Evolutionary conservation across 169 alveolate genomes (phyloP).

Genomic region (Eimeria sp.): DNA sequence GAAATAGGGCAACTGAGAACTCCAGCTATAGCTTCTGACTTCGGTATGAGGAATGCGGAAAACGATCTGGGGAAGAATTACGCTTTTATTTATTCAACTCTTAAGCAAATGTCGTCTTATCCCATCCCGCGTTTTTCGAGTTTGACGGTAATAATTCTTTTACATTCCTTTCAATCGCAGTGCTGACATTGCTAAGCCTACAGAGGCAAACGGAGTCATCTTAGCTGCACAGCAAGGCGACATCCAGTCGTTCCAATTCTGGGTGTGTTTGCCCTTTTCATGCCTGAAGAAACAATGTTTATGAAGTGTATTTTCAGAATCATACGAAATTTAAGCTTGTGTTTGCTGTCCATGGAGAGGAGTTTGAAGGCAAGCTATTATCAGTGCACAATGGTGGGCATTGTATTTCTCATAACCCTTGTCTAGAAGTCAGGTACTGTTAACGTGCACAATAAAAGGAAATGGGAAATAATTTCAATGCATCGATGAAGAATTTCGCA

Average conservation of each 20-base stretch:
- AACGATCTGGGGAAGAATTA: not conserved
- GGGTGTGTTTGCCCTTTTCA: conserved; percentile 32
- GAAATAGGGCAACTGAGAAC: conserved; percentile 54
- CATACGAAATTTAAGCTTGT: conserved; percentile 67
- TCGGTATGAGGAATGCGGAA: not conserved
- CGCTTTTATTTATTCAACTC: not conserved
- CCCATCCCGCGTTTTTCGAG: conserved; percentile 83
- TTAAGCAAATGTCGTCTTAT: conserved; percentile 66
- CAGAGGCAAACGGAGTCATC: conserved; percentile 82
- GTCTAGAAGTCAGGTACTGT: conserved; percentile 77
- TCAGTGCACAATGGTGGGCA: not conserved
- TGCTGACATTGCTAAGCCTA: not conserved
- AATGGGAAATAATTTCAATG: not conserved
- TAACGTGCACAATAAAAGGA: not conserved
- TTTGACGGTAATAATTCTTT: conserved; percentile 55
- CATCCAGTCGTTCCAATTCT: conserved; percentile 77
- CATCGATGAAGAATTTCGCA: conserved; percentile 75
- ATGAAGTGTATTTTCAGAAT: not conserved
- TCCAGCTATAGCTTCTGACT: conserved; percentile 62
- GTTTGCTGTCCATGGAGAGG: conserved; percentile 81
- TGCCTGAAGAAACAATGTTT: not conserved
- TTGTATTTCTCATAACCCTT: not conserved
- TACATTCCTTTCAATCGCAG: not conserved
- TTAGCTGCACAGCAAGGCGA: conserved; percentile 83
- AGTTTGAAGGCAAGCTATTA: conserved; percentile 71